A percentile compares a stretch with the other conserved stretches of the same genome.
phyloP scores from a whole-genome alignment of 306 rosid genomes.

The Begonia masoniana region DNA sequence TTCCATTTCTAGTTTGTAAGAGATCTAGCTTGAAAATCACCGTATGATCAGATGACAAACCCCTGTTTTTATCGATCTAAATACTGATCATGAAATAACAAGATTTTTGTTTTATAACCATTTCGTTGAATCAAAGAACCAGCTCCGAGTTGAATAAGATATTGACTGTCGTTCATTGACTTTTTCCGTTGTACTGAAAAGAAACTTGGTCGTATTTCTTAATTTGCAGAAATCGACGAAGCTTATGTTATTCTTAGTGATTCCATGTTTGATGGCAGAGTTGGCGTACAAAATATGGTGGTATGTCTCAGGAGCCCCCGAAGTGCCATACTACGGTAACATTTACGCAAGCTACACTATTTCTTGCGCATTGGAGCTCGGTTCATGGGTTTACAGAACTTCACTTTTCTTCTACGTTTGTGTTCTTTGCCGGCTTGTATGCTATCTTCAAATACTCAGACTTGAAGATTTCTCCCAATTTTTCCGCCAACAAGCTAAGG shows the following conservation, averaged over 20 bases:
- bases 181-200: too few species aligned
- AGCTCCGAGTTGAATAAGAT: too few species aligned
- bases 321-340: conserved; percentile 57
- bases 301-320: conserved; percentile 51
- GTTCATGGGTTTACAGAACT: conserved; percentile 76
- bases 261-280: conserved; percentile 47
- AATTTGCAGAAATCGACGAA: conserved; percentile 55
- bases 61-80: too few species aligned
- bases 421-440: conserved; percentile 52
- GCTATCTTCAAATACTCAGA: conserved; percentile 58
- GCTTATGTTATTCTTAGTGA: conserved; percentile 37
- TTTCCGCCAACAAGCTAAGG: conserved; percentile 55
- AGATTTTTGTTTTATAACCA: too few species aligned
- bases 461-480: conserved; percentile 52
- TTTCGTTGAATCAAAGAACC: too few species aligned
- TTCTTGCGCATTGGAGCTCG: conserved; percentile 45
- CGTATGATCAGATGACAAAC: too few species aligned
- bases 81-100: too few species aligned
- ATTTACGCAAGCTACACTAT: conserved; percentile 33
- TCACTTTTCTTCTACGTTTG: conserved; percentile 78
- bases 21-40: too few species aligned
- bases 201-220: background rate
- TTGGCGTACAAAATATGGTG: conserved; percentile 84
- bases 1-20: too few species aligned
- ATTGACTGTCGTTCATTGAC: too few species aligned